Evolutionary conservation across 768 basidiomycete genomes (phyloP).

Genomic region (Tubosaeta sp.): DNA sequence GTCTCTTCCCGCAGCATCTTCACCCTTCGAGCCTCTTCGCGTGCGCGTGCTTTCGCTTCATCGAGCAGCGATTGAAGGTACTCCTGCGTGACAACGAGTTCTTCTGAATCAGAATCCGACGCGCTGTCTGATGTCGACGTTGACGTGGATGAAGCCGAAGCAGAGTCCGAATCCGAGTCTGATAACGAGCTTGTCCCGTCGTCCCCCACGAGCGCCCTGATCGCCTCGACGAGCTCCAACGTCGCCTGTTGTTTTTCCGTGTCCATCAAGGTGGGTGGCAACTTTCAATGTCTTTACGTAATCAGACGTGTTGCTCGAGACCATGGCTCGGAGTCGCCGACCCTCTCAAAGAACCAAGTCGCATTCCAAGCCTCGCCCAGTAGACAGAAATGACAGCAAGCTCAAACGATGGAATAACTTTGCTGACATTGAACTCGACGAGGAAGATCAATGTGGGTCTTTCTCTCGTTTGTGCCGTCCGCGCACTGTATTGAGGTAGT

Average conservation of each 20-base stretch:
- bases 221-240: not conserved
- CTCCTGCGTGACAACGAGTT: conserved; percentile 47
- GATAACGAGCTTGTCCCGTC: not conserved
- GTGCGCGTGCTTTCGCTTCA: conserved; percentile 53
- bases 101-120: conserved; percentile 35
- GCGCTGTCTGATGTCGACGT: conserved; percentile 31
- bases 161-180: conserved; percentile 20
- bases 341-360: conserved; percentile 33
- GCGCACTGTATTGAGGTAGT: conserved; percentile 2
- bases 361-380: conserved; percentile 39
- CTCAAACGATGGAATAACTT: conserved; percentile 64
- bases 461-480: not conserved
- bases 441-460: conserved; percentile 72
- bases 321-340: conserved; percentile 49
- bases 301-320: not conserved
- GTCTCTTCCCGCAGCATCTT: conserved; percentile 23
- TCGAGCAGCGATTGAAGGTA: conserved; percentile 61
- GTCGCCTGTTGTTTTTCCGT: conserved; percentile 4
- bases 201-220: conserved; percentile 1
- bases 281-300: conserved; percentile 14
- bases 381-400: conserved; percentile 48
- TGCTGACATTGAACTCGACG: conserved; percentile 70
- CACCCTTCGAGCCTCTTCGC: conserved; percentile 26
- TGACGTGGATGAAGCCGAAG: conserved; percentile 33
- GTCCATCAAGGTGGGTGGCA: conserved; percentile 4